A percentile compares a stretch with the other conserved stretches of the same genome.
Conservation (phyloP, 106 monocot species). For the Dendrobium catenatum region DNA sequence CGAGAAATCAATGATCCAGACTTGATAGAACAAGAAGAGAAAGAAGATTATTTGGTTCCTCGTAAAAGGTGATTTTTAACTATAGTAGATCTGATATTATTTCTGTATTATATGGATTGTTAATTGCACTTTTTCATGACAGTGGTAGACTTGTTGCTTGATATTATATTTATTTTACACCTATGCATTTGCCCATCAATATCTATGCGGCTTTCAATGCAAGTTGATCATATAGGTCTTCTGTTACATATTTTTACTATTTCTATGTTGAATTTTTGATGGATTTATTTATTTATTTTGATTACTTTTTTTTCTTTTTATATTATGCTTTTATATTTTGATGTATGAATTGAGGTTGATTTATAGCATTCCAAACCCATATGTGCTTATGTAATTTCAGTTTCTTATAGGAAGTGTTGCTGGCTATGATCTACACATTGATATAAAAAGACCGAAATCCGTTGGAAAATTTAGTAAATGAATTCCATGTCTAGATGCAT, state of each 20-base stretch:
- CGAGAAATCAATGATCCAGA: conserved; percentile 16
- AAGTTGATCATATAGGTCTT: neutral
- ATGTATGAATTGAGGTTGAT: no score
- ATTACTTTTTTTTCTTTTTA: no score
- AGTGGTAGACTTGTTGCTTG: neutral
- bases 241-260: neutral
- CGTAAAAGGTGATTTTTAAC: conserved; percentile 33
- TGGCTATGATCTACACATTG: no score
- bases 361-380: no score
- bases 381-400: no score
- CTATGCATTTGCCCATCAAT: neutral
- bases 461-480: no score
- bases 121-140: neutral
- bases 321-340: no score
- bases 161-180: neutral
- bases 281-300: neutral
- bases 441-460: no score
- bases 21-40: conserved; percentile 14
- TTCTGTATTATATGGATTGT: neutral
- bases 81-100: neutral
- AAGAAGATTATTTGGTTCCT: conserved; percentile 24
- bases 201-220: neutral
- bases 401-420: no score
- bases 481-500: no score
- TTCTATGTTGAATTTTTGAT: neutral